These are phyloP conservation scores for Epichloe sibirici DNA, from an alignment of 2,329 filamentous ascomycete genomes.

Conservation along the genomic window DNA sequence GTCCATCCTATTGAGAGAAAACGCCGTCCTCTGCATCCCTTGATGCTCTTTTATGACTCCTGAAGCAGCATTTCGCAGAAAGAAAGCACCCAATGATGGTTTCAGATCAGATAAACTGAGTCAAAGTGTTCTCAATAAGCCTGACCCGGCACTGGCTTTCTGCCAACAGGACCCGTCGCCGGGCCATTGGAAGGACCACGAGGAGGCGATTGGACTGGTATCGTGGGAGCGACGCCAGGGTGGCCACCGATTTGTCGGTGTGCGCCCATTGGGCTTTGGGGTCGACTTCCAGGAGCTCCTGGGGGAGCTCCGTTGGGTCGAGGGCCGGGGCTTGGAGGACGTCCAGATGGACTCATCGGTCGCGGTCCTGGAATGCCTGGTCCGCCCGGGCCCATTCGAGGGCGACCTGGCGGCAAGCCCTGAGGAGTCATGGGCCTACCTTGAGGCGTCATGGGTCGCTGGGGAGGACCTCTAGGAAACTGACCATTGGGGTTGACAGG, in stretches of 20 bases:
- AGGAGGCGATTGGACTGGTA: slow-evolving; percentile 23
- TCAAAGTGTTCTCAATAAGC: slow-evolving; percentile 26
- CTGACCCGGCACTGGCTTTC: slow-evolving; percentile 46
- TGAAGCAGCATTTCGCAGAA: slow-evolving; percentile 3
- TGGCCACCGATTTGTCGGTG: slow-evolving; percentile 30
- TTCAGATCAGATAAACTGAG: neutral
- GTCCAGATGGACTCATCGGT: slow-evolving; percentile 31
- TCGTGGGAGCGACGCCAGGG: slow-evolving; percentile 35
- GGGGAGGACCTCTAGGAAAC: slow-evolving; percentile 13
- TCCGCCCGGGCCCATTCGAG: slow-evolving; percentile 12
- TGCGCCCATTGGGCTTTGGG: slow-evolving; percentile 30
- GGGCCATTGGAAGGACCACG: slow-evolving; percentile 25
- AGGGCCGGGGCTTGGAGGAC: slow-evolving; percentile 1
- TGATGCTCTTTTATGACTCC: slow-evolving; percentile 11
- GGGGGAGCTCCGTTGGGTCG: slow-evolving; percentile 11
- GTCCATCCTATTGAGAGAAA: slow-evolving; percentile 13
- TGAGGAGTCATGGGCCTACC: slow-evolving; percentile 7
- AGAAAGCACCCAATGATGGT: slow-evolving; percentile 4
- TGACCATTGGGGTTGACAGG: slow-evolving; percentile 32
- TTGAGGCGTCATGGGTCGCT: slow-evolving; percentile 23
- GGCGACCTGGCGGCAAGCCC: neutral
- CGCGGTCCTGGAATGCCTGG: slow-evolving; percentile 12
- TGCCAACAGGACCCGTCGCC: slow-evolving; percentile 31
- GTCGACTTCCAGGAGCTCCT: slow-evolving; percentile 20
- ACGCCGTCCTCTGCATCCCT: slow-evolving; percentile 17